Evolutionary conservation across 2,329 filamentous ascomycete species (phyloP).

Genomic region (Sporothrix brasiliensis): DNA sequence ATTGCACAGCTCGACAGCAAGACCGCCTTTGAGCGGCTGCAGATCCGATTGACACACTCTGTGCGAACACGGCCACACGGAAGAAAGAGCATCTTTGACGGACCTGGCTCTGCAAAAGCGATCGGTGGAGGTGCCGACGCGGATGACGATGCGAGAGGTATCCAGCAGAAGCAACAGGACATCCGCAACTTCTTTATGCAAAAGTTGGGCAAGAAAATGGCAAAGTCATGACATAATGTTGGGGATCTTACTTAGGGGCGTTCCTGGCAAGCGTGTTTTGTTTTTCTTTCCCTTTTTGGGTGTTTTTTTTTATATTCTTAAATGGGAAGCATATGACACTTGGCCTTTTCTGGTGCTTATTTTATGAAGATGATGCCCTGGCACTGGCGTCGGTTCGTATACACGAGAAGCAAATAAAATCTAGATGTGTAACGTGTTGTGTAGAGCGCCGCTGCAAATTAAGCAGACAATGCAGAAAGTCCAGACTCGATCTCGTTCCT

Average conservation of each 20-base stretch:
- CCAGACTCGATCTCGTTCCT: conserved; percentile 9
- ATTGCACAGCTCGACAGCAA: conserved; percentile 77
- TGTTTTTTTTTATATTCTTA: background rate
- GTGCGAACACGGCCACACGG: conserved; percentile 66
- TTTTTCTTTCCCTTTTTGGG: background rate
- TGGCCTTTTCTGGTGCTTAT: background rate
- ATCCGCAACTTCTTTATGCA: conserved; percentile 36
- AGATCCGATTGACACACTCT: conserved; percentile 69
- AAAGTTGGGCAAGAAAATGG: conserved; percentile 26
- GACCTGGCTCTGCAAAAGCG: background rate
- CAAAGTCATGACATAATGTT: background rate
- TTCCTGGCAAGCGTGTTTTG: conserved; percentile 14
- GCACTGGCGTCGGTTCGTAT: background rate
- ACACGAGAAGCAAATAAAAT: background rate
- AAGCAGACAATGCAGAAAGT: background rate
- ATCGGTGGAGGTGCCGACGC: background rate
- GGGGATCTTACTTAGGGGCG: background rate
- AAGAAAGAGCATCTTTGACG: conserved; percentile 53
- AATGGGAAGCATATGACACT: background rate
- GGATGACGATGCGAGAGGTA: background rate
- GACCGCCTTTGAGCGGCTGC: conserved; percentile 71
- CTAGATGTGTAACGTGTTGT: background rate
- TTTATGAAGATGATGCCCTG: background rate
- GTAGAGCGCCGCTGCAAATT: conserved; percentile 6
- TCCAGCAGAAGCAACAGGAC: conserved; percentile 34